Conservation (phyloP, 2,329 filamentous ascomycete genomes). For the Zasmidium citrigriseum region DNA sequence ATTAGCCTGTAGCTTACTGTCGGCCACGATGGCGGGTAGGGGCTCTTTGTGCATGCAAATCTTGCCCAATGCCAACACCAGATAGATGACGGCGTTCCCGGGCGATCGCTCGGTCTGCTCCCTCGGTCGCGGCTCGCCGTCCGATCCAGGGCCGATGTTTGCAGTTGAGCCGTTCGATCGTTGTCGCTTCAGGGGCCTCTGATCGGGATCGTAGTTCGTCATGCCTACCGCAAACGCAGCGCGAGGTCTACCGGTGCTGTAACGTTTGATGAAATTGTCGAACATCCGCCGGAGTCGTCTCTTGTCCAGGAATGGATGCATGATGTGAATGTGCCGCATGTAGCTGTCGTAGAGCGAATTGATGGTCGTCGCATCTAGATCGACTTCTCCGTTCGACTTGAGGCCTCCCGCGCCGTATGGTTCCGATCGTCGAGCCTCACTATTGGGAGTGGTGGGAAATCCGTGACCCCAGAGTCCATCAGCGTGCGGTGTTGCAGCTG, state of each 20-base stretch:
- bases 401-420: constrained; percentile 50
- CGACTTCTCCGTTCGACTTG: constrained; percentile 54
- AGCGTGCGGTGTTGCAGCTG: constrained; percentile 40
- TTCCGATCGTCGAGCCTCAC: constrained; percentile 33
- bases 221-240: constrained; percentile 30
- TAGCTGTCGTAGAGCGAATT: constrained; percentile 57
- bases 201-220: constrained; percentile 25
- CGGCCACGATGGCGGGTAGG: constrained; percentile 59
- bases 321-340: constrained; percentile 60
- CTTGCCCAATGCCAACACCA: constrained; percentile 83
- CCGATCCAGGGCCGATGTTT: constrained; percentile 14
- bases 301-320: constrained; percentile 66
- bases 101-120: constrained; percentile 62
- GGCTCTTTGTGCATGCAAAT: constrained; percentile 63
- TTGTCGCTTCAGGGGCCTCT: constrained; percentile 33
- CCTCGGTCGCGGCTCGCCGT: constrained; percentile 7
- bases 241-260: constrained; percentile 40
- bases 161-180: constrained; percentile 31
- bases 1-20: constrained; percentile 41
- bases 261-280: constrained; percentile 50
- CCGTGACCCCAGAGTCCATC: constrained; percentile 55
- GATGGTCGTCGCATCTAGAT: constrained; percentile 55
- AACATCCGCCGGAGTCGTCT: constrained; percentile 55
- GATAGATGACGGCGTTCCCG: constrained; percentile 76
- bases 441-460: constrained; percentile 35